phyloP scores from a whole-genome alignment of 306 rosid species.

The Sicyos baderoa region DNA sequence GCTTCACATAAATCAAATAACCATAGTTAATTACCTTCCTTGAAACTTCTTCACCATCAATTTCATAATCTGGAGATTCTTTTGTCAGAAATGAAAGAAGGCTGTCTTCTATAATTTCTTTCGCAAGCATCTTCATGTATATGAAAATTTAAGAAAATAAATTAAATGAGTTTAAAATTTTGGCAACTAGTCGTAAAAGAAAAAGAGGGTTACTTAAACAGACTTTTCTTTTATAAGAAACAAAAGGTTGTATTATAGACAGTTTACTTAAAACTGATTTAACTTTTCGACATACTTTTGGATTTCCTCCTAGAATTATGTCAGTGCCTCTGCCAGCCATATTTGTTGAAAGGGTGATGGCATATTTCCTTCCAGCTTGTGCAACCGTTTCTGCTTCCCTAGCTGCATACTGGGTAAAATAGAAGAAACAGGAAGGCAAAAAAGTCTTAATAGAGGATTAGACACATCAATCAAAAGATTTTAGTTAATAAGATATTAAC shows the following conservation, averaged over 20 bases:
- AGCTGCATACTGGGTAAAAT: constrained; percentile 69
- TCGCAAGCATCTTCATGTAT: constrained; percentile 74
- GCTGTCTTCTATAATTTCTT: constrained; percentile 79
- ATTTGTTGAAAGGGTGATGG: constrained; percentile 93
- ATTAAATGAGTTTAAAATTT: constrained; percentile 11
- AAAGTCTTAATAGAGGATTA: constrained; percentile 7
- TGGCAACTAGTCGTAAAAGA: constrained; percentile 5
- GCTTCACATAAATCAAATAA: neutral
- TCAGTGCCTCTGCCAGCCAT: constrained; percentile 99
- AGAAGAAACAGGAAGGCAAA: constrained; percentile 11
- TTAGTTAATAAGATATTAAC: constrained; percentile 31
- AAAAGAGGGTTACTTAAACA: neutral
- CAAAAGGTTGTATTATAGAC: neutral
- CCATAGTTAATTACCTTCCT: constrained; percentile 44
- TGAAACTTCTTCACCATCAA: constrained; percentile 47
- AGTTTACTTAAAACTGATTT: constrained; percentile 17
- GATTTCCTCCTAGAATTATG: constrained; percentile 98
- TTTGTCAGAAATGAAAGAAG: constrained; percentile 57
- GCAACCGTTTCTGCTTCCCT: constrained; percentile 94
- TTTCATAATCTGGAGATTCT: constrained; percentile 57
- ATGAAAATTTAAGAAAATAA: constrained; percentile 15
- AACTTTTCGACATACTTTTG: constrained; percentile 54
- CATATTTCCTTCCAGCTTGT: constrained; percentile 89
- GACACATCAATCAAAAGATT: constrained; percentile 18
- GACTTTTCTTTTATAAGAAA: no score